Base-by-base conservation (phyloP, 1,284 basidiomycete genomes). In the Cryptococcus wingfieldii region DNA sequence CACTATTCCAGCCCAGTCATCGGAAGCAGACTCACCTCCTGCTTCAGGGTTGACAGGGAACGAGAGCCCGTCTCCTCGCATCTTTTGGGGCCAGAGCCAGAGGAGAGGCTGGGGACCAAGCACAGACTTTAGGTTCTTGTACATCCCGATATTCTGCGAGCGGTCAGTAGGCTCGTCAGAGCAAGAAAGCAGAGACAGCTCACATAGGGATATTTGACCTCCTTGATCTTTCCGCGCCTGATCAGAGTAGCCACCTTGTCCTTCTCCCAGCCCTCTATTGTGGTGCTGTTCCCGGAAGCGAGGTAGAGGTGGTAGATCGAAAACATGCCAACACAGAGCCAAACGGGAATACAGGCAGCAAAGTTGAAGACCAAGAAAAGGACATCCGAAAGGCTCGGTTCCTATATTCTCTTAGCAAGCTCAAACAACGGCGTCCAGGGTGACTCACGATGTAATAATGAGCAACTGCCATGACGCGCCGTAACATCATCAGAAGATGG, bases 151-250 rank as follows among this genome's bases (percentile, higher is more conserved):
- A 72, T 95, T 84, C 89, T 93, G 12, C 23, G 8, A 31, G 18
- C 16, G 44, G 16, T 16, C n/a, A 19, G 37, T 19, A 27, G 28
- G n/a, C 18, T 31, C 16, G n/a, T 28, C 16, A 34, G 44, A 38
- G n/a, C 19, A 7, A 19, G 34, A 4, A 53, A 41, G 31, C 37
- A 19, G 13, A 34, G 48, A 43, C 13, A 19, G 77, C 87, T 64
- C 72, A 90, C 90, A 71, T 97, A 98, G 51, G 95, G 95, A 70
- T 93, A 98, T 72, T 88, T 90, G 70, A 95, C 80, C 77, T 92
- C 88, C 51, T 82, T 83, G 59, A 98, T 88, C 76, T 88, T 89
- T 1, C 94, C 95, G 57, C 88, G 79, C 13, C 89, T 83, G 46
- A 92, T 84, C 64, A 98, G 82, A 0, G 85, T 89, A 5, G 90